Conservation (phyloP, 2,329 filamentous ascomycete species). For the Penicillium sp. region DNA sequence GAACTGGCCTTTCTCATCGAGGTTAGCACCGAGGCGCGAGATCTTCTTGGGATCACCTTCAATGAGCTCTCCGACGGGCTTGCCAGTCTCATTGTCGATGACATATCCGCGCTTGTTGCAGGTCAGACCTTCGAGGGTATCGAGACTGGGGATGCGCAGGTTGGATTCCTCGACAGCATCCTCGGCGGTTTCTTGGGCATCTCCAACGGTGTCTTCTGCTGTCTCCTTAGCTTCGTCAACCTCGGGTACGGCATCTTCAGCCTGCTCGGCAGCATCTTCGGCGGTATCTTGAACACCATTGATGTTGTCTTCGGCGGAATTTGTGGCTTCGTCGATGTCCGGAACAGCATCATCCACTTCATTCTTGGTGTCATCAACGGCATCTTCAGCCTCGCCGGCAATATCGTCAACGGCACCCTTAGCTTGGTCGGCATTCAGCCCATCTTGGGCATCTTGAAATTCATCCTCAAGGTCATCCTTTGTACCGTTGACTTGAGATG, state of each 20-base stretch:
- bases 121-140: conserved; percentile 44
- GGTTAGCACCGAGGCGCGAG: conserved; percentile 40
- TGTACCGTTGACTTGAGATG: conserved; percentile 53
- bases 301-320: not conserved
- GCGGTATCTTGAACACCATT: conserved; percentile 31
- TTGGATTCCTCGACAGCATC: conserved; percentile 31
- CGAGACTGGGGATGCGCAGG: conserved; percentile 30
- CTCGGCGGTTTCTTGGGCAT: conserved; percentile 37
- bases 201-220: conserved; percentile 32
- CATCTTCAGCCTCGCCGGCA: conserved; percentile 31
- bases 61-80: conserved; percentile 60
- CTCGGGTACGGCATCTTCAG: conserved; percentile 30
- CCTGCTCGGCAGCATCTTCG: conserved; percentile 26
- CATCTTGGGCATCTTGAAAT: conserved; percentile 6
- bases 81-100: conserved; percentile 45
- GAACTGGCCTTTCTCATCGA: conserved; percentile 66
- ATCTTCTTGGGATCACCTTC: conserved; percentile 69
- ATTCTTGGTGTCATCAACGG: conserved; percentile 16
- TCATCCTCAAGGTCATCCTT: conserved; percentile 7
- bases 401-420: conserved; percentile 32
- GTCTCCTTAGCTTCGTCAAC: conserved; percentile 5
- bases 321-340: conserved; percentile 5
- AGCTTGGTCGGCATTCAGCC: conserved; percentile 18
- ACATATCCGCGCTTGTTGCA: conserved; percentile 51
- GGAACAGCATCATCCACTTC: conserved; percentile 8